Evolutionary conservation across 495 filamentous ascomycete genomes (phyloP), one percentile per base, ranked within the genome.

Genomic region (Penicillium riverlandense): DNA sequence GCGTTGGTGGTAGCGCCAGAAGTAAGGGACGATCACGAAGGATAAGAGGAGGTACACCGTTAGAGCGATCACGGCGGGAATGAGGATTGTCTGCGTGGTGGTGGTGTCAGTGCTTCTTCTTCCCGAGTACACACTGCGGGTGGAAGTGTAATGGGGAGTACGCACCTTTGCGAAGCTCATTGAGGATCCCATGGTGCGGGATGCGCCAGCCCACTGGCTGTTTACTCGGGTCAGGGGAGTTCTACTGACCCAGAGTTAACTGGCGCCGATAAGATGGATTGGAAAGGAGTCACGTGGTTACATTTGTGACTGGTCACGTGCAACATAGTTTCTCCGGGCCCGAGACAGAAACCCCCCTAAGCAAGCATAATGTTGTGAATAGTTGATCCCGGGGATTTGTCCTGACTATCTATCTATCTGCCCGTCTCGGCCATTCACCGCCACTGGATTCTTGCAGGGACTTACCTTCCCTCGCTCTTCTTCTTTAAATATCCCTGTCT

Each of bases 41-140:
- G 79, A 82, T 38, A 83, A 60, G 37, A 85, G 48, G 57, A 91
- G 64, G 65, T 88, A 95, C 54, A 95, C 69, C 38, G 78, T 58
- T 40, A 89, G 72, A 33, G 88, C 85, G 61, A 92, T 84, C 47
- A 85, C 46, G 42, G 86, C 85, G 3, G 90, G 90, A 39, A 90
- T 70, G 50, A 90, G 61, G 37, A 96, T 63, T 4, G 84, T 87
- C 88, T 96, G 44, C 22, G 22, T 22, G 22, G 22, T 6, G 22
- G 22, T 22, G 22, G 22, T 22, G 22, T 22, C 22, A 22, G 42
- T 28, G 27, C 11, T 12, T 34, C n/a, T 12, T 12, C 10, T 34
- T 34, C 32, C n/a, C 6, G 32, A 22, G 22, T 22, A 34, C 10
- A 8, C 9, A 6, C 32, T 34, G 32, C 4, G 14, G 12, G 22